Evolutionary conservation across 441 rosid genomes (phyloP), one percentile per base, ranked within the genome.

Genomic region (Jatropha podagrica): DNA sequence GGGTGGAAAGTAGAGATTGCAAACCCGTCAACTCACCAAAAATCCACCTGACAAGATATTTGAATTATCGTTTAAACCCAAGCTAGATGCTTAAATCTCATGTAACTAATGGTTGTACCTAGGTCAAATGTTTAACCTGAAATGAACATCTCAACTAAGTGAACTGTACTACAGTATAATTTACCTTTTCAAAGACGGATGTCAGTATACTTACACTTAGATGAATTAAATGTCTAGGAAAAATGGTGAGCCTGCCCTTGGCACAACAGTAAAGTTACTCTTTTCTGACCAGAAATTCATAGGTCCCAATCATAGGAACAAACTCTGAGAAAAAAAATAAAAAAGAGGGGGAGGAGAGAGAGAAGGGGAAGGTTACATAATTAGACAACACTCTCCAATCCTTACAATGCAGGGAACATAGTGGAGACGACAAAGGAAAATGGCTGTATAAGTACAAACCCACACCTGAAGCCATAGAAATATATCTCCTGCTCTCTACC

Each of bases 11-110:
- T 46, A 44, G 38, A 52, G 55, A 20, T 58, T 13, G 42, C 27
- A 66, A 26, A 27, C 18, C 42, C 23, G 23, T 60, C 54, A 42
- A 42, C 41, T 71, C 15, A 15, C 11, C 10, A 42, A 41, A 3
- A 42, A 62, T 44, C 26, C 9, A 8, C 42, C 46, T 72, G 58
- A 27, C 15, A 15, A 63, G 6, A 48, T 41, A n/a, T 26, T 27
- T 60, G 41, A 73, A 61, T 41, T 12, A 48, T 49, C 51, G 18
- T 73, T 49, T 18, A 48, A 75, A 48, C 18, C 42, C 23, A 56
- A 46, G 63, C 54, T 11, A 5, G 11, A 40, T 8, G 4, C 58
- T 64, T 8, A 48, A 64, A 0, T 41, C 11, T 71, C 5, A 32
- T 13, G 13, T 13, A 61, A 61, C 27, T 32, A 61, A n/a, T 12